Evolutionary conservation across 2,329 filamentous ascomycete genomes (phyloP).

Genomic region (Pseudohalonectria lignicola): DNA sequence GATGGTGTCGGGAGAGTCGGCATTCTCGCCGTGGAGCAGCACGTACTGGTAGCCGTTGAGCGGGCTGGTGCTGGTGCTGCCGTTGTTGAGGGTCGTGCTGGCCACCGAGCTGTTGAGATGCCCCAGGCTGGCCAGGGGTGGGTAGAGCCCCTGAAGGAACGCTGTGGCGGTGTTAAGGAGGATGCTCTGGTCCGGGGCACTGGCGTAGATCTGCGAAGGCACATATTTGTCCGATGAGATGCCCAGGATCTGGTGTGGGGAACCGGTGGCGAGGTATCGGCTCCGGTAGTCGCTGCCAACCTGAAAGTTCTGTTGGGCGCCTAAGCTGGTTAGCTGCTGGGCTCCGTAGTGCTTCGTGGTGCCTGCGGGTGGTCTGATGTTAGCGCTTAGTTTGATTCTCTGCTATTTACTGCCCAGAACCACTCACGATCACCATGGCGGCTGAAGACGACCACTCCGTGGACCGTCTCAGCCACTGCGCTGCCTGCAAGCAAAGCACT

Average conservation of each 20-base stretch:
- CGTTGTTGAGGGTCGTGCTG: constrained; percentile 10
- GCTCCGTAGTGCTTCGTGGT: constrained; percentile 2
- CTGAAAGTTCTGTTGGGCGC: constrained; percentile 2
- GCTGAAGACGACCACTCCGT: constrained; percentile 1
- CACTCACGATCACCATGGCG: constrained; percentile 1
- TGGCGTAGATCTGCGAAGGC: background rate
- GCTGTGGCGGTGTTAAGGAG: constrained; percentile 1
- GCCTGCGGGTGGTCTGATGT: background rate
- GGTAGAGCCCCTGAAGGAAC: constrained; percentile 1
- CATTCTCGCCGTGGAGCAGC: background rate
- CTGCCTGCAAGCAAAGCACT: too few species aligned
- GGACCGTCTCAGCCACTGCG: constrained; percentile 1
- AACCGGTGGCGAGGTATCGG: background rate
- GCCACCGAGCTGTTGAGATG: background rate
- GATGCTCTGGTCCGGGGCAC: constrained; percentile 1
- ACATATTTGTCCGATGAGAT: constrained; percentile 1
- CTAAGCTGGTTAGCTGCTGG: background rate
- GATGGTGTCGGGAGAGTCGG: constrained; percentile 1
- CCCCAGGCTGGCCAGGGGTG: background rate
- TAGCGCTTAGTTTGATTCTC: background rate
- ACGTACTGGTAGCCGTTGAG: constrained; percentile 2
- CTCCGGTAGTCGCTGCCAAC: constrained; percentile 2
- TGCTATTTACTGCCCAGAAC: background rate
- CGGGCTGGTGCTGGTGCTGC: constrained; percentile 2
- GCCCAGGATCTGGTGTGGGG: constrained; percentile 1